A percentile compares a stretch with the other conserved stretches of the same genome.
Evolutionary conservation across 2,329 filamentous ascomycete species (phyloP).

Genomic region (Reticulascus tulasneorum): DNA sequence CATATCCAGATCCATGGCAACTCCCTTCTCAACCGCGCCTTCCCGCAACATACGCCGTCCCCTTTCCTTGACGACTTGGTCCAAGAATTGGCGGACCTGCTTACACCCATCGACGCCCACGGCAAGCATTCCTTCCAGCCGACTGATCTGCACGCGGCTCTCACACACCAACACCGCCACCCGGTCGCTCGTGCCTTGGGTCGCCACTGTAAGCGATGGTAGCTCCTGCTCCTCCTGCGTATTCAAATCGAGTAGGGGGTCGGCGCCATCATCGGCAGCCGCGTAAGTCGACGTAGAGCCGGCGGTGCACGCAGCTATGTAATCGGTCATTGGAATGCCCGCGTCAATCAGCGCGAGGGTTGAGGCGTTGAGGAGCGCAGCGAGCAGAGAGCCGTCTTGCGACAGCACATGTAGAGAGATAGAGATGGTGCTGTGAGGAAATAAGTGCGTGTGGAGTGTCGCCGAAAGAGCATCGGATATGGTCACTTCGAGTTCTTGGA

Average conservation of each 20-base stretch:
- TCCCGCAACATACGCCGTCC: constrained; percentile 61
- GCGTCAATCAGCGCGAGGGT: constrained; percentile 92
- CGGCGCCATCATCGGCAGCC: constrained; percentile 62
- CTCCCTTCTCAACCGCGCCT: constrained; percentile 45
- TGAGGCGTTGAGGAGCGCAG: constrained; percentile 84
- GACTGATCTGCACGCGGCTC: constrained; percentile 75
- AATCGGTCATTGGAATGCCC: constrained; percentile 91
- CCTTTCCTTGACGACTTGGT: constrained; percentile 71
- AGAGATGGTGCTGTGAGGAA: constrained; percentile 80
- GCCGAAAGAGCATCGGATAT: constrained; percentile 73
- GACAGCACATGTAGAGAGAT: constrained; percentile 83
- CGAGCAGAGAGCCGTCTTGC: constrained; percentile 85
- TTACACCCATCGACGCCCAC: constrained; percentile 90
- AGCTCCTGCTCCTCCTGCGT: constrained; percentile 79
- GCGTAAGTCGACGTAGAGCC: constrained; percentile 70
- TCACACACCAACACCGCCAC: constrained; percentile 82
- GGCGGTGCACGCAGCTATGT: constrained; percentile 82
- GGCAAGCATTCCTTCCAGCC: constrained; percentile 88
- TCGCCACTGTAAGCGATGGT: constrained; percentile 82
- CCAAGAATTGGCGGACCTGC: constrained; percentile 76
- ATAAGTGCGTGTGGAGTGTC: constrained; percentile 80
- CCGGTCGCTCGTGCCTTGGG: constrained; percentile 68
- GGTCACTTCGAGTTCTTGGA: constrained; percentile 74
- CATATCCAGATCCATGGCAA: constrained; percentile 47
- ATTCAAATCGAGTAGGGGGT: constrained; percentile 78